phyloP scores from a whole-genome alignment of 1,284 basidiomycete genomes.

The Inonotus hispidus region DNA sequence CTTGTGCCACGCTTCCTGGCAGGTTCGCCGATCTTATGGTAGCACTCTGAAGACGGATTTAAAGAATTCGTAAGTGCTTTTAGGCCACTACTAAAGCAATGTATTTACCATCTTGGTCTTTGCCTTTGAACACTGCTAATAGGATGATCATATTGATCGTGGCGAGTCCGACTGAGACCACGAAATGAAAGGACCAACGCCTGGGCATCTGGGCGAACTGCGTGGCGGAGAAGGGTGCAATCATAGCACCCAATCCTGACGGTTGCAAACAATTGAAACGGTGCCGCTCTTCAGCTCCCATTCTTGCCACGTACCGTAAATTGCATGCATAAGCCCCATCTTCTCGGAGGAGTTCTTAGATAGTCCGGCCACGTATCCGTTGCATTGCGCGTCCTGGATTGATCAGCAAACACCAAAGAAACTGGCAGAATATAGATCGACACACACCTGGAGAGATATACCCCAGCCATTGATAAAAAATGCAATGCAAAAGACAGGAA shows the following conservation, averaged over 20 bases:
- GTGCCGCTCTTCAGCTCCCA: background rate
- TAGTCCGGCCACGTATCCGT: slow-evolving; percentile 48
- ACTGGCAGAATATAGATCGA: slow-evolving; percentile 7
- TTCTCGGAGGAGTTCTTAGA: slow-evolving; percentile 39
- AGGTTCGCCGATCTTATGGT: background rate
- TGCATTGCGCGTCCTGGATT: slow-evolving; percentile 50
- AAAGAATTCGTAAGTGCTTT: slow-evolving; percentile 34
- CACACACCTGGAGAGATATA: slow-evolving; percentile 43
- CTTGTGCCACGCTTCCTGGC: background rate
- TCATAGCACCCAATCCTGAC: slow-evolving; percentile 45
- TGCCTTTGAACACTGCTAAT: slow-evolving; percentile 38
- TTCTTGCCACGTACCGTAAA: slow-evolving; percentile 33
- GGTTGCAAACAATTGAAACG: background rate
- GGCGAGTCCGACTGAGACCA: slow-evolving; percentile 53
- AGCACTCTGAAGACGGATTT: background rate
- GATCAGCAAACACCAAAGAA: slow-evolving; percentile 1
- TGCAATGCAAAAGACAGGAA: slow-evolving; percentile 57
- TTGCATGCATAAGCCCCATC: slow-evolving; percentile 52
- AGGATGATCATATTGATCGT: slow-evolving; percentile 40
- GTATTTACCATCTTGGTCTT: background rate
- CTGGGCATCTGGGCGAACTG: slow-evolving; percentile 45
- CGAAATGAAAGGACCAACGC: slow-evolving; percentile 62
- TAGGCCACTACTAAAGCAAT: slow-evolving; percentile 43
- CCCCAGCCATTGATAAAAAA: slow-evolving; percentile 61
- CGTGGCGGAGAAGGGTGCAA: slow-evolving; percentile 57